Base-by-base conservation (phyloP, 2,329 filamentous ascomycete species). In the Didymella sp. region DNA sequence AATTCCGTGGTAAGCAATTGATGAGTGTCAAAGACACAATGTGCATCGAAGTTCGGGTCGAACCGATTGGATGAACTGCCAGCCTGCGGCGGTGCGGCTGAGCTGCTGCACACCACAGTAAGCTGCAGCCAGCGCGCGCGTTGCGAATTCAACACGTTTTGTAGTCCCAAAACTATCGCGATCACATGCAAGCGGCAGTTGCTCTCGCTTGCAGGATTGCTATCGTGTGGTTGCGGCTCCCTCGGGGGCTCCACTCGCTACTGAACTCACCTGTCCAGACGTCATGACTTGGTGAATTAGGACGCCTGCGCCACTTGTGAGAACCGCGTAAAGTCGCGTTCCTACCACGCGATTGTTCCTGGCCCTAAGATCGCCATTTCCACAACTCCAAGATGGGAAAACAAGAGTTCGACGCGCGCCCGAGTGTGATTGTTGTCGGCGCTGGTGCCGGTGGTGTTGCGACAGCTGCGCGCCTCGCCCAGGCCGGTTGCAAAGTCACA, bases 371-470 rank as follows among this genome's bases (percentile, higher is more conserved):
- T 57, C 49, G 48, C 38, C 44, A 52, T 31, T 48, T 47, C 54
- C n/a, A 48, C 30, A 17, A 40, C 48, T 40, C 24, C 48, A 49
- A 44, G 17, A 57, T 57, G 54, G 48, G 54, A 43, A 57, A 57
- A 49, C 54, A 57, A 48, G 54, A 57, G 3, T 48, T 57, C 41
- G 56, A 59, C 37, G 33, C 56, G 38, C 61, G 56, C 40, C 67
- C 66, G 19, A 67, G 66, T 45, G 71, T 72, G n/a, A 66, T 76
- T 45, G 60, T 72, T 41, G 52, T 73, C 82, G 88, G 89, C 61
- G 88, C 89, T 27, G 89, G 89, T 57, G 85, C 86, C 42, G 89
- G 89, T 47, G 89, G 89, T 56, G 85, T 90, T 38, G 84, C 87
- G n/a, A 86, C 86, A 1, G 87, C 89, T 54, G 89, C 89, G 2